Conservation (phyloP, 2,329 filamentous ascomycete species). For the Arthrobotrys entomopaga region DNA sequence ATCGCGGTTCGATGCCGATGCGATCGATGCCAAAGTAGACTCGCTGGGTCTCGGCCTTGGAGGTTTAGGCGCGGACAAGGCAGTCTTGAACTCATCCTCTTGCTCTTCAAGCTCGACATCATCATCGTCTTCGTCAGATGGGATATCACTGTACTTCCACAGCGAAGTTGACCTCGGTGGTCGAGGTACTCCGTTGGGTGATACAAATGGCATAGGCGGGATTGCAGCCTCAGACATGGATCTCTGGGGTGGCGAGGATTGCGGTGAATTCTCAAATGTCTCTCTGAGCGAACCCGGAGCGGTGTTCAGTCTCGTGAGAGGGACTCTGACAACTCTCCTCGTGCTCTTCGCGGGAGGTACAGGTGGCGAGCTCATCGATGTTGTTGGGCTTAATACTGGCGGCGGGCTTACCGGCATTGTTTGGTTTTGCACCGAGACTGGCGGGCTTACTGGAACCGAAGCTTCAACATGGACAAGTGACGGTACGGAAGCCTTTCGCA, state of each 20-base stretch:
- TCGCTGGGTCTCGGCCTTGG: conserved; percentile 53
- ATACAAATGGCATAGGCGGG: conserved; percentile 28
- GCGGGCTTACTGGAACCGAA: conserved; percentile 27
- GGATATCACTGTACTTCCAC: conserved; percentile 46
- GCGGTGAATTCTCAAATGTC: conserved; percentile 30
- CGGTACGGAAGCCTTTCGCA: conserved; percentile 40
- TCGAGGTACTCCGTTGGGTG: conserved; percentile 45
- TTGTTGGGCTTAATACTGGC: conserved; percentile 37
- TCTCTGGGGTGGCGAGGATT: conserved; percentile 42
- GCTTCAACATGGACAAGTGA: conserved; percentile 63
- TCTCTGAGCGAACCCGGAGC: conserved; percentile 30
- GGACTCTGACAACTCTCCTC: conserved; percentile 29
- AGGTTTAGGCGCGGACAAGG: conserved; percentile 72
- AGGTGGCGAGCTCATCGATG: conserved; percentile 47
- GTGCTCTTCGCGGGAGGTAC: conserved; percentile 49
- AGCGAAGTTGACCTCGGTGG: conserved; percentile 51
- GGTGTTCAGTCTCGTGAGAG: conserved; percentile 33
- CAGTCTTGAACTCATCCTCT: conserved; percentile 75
- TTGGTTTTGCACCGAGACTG: conserved; percentile 28
- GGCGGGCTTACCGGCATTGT: conserved; percentile 40
- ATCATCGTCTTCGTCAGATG: conserved; percentile 73
- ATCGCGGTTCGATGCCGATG: conserved; percentile 32
- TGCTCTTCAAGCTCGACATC: conserved; percentile 71
- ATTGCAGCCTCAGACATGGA: conserved; percentile 38
- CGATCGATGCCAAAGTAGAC: conserved; percentile 30